Conservation (phyloP, 805 yeast genomes). For the Kodamaea laetipori region DNA sequence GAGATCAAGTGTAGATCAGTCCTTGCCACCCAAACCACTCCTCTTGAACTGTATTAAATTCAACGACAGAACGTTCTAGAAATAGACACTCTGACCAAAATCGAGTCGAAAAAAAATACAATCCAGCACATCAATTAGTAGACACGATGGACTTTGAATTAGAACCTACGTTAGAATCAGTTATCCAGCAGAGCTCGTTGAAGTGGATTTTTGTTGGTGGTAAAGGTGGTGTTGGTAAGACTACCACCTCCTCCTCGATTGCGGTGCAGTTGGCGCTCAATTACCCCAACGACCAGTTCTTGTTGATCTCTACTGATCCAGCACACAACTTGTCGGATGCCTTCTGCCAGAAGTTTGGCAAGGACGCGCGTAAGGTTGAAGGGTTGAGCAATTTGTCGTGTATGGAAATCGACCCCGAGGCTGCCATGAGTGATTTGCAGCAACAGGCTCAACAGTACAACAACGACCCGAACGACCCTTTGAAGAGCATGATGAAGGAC, state of each 20-base stretch:
- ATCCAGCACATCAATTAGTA: background rate
- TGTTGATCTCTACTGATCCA: conserved; percentile 95
- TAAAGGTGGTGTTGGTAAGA: conserved; percentile 99
- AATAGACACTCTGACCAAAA: background rate
- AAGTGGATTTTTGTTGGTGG: conserved; percentile 99
- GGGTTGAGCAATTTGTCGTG: conserved; percentile 88
- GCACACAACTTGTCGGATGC: conserved; percentile 98
- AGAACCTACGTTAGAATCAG: conserved; percentile 71
- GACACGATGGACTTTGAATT: conserved; percentile 55
- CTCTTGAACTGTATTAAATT: too few relatives aligned
- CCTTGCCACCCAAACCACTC: too few relatives aligned
- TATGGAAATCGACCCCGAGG: conserved; percentile 98
- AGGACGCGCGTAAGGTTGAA: conserved; percentile 91
- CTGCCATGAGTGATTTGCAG: conserved; percentile 84
- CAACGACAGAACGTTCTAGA: background rate
- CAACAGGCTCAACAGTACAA: conserved; percentile 58
- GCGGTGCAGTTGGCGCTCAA: conserved; percentile 89
- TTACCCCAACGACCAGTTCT: conserved; percentile 77
- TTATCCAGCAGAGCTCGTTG: conserved; percentile 63
- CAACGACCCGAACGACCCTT: conserved; percentile 61
- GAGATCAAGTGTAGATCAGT: too few relatives aligned
- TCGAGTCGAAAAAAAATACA: background rate
- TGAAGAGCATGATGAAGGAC: conserved; percentile 78
- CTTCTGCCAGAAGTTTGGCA: conserved; percentile 96
- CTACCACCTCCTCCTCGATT: conserved; percentile 94